Evolutionary conservation across 2,329 filamentous ascomycete genomes (phyloP).

Genomic region (Westerdykella sp.): DNA sequence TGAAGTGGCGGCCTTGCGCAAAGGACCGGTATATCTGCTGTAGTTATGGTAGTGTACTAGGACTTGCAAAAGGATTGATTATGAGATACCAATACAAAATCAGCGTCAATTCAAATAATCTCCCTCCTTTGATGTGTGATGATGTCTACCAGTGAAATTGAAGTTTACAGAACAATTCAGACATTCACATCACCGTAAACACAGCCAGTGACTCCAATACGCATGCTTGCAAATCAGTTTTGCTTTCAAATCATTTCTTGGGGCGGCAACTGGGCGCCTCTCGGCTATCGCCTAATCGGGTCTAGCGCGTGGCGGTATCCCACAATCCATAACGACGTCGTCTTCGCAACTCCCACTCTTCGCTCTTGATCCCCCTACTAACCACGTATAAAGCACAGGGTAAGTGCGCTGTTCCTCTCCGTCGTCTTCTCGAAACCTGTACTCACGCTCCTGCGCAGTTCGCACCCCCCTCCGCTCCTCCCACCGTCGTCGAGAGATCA

Average conservation of each 20-base stretch:
- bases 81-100: constrained; percentile 2
- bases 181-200: constrained; percentile 3
- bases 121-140: neutral
- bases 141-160: too few species aligned
- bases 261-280: neutral
- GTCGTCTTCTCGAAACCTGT: neutral
- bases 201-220: neutral
- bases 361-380: constrained; percentile 6
- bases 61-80: neutral
- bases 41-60: neutral
- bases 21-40: neutral
- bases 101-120: neutral
- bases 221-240: neutral
- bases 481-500: constrained; percentile 13
- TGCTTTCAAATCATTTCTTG: neutral
- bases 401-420: constrained; percentile 11
- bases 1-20: neutral
- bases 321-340: constrained; percentile 3
- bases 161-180: constrained; percentile 1
- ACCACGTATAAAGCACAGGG: constrained; percentile 26
- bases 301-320: constrained; percentile 6
- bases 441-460: neutral
- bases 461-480: constrained; percentile 1
- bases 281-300: constrained; percentile 2
- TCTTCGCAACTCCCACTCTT: constrained; percentile 1